Conservation (phyloP, 257 asterid species). For the Solanum corneliomulleri region DNA sequence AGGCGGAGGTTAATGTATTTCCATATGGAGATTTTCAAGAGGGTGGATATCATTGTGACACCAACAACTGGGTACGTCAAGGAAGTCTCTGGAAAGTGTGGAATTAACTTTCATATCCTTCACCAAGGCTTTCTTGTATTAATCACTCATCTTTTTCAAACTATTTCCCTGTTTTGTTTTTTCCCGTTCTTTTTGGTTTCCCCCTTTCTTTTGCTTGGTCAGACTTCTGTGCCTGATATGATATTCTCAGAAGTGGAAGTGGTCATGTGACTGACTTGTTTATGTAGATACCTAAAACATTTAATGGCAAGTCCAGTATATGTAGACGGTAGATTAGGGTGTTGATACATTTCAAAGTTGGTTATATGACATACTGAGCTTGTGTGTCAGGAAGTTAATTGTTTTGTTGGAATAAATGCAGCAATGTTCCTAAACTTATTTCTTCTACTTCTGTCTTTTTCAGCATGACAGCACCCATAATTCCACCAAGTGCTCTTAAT, state of each 20-base stretch:
- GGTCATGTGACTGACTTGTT: not conserved
- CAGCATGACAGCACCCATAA: constrained; percentile 94
- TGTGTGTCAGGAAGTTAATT: not conserved
- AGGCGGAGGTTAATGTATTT: constrained; percentile 92
- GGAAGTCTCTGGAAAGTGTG: not conserved
- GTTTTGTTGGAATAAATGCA: not conserved
- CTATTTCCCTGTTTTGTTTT: not conserved
- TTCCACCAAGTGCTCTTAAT: constrained; percentile 71
- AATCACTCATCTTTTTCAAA: not conserved
- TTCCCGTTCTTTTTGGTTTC: not conserved
- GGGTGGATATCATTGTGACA: constrained; percentile 85
- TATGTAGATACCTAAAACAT: not conserved
- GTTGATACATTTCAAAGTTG: not conserved
- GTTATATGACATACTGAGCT: not conserved
- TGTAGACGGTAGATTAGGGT: not conserved
- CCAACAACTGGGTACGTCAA: constrained; percentile 88
- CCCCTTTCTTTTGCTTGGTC: not conserved
- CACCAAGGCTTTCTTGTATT: not conserved
- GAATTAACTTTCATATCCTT: not conserved
- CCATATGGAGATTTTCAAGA: constrained; percentile 63
- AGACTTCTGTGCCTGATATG: not conserved
- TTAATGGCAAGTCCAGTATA: not conserved
- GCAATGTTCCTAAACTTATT: not conserved
- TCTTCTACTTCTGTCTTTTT: not conserved
- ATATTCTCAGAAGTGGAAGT: not conserved